phyloP scores from a whole-genome alignment of 805 yeast genomes.

The Yarrowia osloensis region DNA sequence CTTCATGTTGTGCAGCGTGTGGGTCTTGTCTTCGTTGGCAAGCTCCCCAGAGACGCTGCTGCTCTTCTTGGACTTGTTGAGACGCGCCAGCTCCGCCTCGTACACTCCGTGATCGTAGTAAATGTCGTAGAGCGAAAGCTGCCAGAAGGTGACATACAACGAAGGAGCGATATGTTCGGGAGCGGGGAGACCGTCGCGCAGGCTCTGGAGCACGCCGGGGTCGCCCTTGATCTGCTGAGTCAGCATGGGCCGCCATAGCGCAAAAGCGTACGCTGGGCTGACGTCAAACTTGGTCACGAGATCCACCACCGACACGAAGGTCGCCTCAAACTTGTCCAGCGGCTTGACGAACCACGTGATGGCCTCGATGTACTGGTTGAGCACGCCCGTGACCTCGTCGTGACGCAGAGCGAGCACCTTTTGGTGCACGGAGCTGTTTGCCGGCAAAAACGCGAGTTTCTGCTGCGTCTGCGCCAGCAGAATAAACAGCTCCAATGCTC shows the following conservation, averaged over 20 bases:
- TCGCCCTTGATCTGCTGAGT: slow-evolving; percentile 44
- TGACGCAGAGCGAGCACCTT: slow-evolving; percentile 70
- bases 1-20: slow-evolving; percentile 46
- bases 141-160: slow-evolving; percentile 71
- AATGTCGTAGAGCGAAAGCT: slow-evolving; percentile 68
- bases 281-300: slow-evolving; percentile 40
- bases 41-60: not conserved
- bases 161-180: slow-evolving; percentile 40
- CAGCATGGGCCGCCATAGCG: slow-evolving; percentile 65
- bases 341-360: slow-evolving; percentile 52
- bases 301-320: slow-evolving; percentile 33
- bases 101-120: slow-evolving; percentile 56
- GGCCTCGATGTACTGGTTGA: slow-evolving; percentile 64
- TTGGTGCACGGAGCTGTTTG: slow-evolving; percentile 50
- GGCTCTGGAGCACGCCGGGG: slow-evolving; percentile 36
- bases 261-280: slow-evolving; percentile 64
- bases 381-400: slow-evolving; percentile 70
- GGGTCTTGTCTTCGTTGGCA: slow-evolving; percentile 48
- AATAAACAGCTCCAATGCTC: slow-evolving; percentile 63
- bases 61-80: slow-evolving; percentile 25
- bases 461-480: slow-evolving; percentile 55
- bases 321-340: slow-evolving; percentile 34
- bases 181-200: slow-evolving; percentile 39
- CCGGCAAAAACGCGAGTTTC: slow-evolving; percentile 45
- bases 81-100: slow-evolving; percentile 44